Conservation (phyloP, 108 stramenopile genomes). For the Nannochloropsis salina region DNA sequence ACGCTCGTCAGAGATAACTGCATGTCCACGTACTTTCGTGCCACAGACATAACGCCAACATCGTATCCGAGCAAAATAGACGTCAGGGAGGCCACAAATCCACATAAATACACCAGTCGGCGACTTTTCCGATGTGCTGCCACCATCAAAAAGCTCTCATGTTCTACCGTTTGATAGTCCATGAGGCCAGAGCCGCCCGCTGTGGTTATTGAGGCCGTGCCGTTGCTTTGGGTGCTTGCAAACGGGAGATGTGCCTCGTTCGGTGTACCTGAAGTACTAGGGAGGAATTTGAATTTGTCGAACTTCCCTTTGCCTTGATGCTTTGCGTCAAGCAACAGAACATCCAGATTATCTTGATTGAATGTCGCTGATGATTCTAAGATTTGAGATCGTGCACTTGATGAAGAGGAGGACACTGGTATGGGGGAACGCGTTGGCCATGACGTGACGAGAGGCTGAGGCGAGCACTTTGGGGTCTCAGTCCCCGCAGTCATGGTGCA, state of each 20-base stretch:
- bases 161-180: not conserved
- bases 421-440: not conserved
- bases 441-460: not conserved
- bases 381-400: not conserved
- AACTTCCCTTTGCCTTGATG: not conserved
- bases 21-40: not conserved
- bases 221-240: not conserved
- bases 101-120: constrained; percentile 46
- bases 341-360: not conserved
- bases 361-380: not conserved
- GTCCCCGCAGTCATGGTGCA: constrained; percentile 2
- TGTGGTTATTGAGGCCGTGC: not conserved
- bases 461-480: not conserved
- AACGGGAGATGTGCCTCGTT: not conserved
- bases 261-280: not conserved
- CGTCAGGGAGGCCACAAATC: constrained; percentile 36
- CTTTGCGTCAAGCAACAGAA: not conserved
- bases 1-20: not conserved
- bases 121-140: not conserved
- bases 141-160: not conserved
- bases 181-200: not conserved
- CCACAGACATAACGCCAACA: not conserved
- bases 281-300: not conserved
- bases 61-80: constrained; percentile 50
- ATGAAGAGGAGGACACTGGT: not conserved